Evolutionary conservation across 257 asterid species (phyloP), one percentile per base, ranked within the genome.

Genomic region (Anisodus acutangulus): DNA sequence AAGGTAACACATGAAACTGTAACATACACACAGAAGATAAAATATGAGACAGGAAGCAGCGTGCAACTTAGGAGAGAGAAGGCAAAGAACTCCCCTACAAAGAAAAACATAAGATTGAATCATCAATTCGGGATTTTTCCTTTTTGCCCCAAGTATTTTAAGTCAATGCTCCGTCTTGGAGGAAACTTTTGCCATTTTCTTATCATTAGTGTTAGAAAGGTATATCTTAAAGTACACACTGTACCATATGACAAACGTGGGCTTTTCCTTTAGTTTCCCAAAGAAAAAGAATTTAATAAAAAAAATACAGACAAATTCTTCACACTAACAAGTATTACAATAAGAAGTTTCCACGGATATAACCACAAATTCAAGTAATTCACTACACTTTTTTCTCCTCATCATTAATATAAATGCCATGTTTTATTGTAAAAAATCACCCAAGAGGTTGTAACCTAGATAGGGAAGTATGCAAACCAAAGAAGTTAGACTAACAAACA

Each of bases 111-210:
- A 49, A 74, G 45, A 76, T 0, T 51, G 45, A 51, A 22, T 51
- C 81, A 76, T 76, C 81, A 76, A 1, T 76, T 26, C 8, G 35
- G 35, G 35, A 31, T 31, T 31, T 49, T 53, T 76, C 2, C 1
- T 51, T 26, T 12, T 13, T 4, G 47, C 35, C 35, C 35, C 1
- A 1, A 31, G 2, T 31, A 31, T 31, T 31, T 31, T 31, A 31
- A 31, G 35, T 31, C 35, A 31, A 31, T 31, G 35, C 35, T 31
- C 35, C 35, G 35, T 31, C 35, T 31, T 31, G 35, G 13, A 22
- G 55, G 81, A 49, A 76, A 26, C n/a, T 22, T 22, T 26, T 76
- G 22, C 26, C 81, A 76, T 76, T 26, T 76, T 76, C 45, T 76
- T 76, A 74, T 74, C 0, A 17, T 0, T 22, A 22, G 19, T 49